phyloP scores from a whole-genome alignment of 148 eudicot genomes.

The Diospyros kaki region DNA sequence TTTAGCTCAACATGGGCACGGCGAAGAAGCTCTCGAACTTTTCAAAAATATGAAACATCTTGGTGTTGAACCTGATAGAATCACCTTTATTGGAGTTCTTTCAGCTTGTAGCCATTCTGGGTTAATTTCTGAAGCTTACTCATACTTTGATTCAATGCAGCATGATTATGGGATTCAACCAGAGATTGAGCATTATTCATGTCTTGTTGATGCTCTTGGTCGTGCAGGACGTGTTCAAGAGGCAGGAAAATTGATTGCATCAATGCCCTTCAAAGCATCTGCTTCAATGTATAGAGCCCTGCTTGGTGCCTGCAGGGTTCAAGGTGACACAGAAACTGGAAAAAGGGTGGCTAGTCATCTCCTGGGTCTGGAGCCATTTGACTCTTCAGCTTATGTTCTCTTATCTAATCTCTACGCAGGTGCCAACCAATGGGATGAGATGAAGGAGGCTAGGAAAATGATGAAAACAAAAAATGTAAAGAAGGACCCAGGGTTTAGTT shows the following conservation, averaged over 20 bases:
- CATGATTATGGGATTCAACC: slow-evolving; percentile 17
- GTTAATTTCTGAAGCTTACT: slow-evolving; percentile 15
- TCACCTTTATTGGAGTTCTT: slow-evolving; percentile 18
- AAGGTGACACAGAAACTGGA: slow-evolving; percentile 18
- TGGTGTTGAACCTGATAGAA: slow-evolving; percentile 14
- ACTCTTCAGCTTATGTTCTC: slow-evolving; percentile 19
- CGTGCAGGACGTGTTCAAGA: slow-evolving; percentile 20
- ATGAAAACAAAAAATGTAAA: slow-evolving; percentile 20
- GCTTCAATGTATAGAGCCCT: slow-evolving; percentile 22
- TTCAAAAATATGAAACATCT: slow-evolving; percentile 6
- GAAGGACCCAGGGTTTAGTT: slow-evolving; percentile 23
- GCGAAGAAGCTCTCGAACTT: slow-evolving; percentile 12
- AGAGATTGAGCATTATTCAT: slow-evolving; percentile 2
- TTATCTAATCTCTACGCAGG: slow-evolving; percentile 19
- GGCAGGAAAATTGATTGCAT: slow-evolving; percentile 17
- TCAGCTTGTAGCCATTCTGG: slow-evolving; percentile 5
- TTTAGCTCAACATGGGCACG: slow-evolving; percentile 23
- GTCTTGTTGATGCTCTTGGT: slow-evolving; percentile 13
- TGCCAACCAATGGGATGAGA: slow-evolving; percentile 14
- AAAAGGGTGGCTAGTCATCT: slow-evolving; percentile 14
- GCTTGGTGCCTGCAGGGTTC: slow-evolving; percentile 19
- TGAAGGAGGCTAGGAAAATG: slow-evolving; percentile 6
- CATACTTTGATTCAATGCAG: slow-evolving; percentile 10
- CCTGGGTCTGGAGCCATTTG: slow-evolving; percentile 13
- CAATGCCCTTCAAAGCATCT: slow-evolving; percentile 18